These are phyloP conservation scores for Kazachstania kunashirensis DNA, from an alignment of 805 yeast genomes.

Conservation along the genomic window DNA sequence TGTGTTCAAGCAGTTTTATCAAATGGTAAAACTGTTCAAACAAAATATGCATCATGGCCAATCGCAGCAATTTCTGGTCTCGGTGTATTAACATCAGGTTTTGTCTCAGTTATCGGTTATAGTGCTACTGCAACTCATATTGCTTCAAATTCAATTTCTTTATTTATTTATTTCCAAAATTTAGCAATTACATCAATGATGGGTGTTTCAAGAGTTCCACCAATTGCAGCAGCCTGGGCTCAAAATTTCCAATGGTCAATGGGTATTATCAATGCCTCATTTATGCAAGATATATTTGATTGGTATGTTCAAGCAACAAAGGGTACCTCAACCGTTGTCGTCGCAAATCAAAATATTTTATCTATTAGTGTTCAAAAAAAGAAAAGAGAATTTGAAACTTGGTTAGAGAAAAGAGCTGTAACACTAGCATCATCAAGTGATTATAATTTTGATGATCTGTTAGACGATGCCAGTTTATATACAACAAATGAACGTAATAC, in stretches of 20 bases:
- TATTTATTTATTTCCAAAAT: constrained; percentile 89
- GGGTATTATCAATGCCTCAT: constrained; percentile 70
- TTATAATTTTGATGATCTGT: constrained; percentile 40
- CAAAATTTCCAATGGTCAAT: constrained; percentile 95
- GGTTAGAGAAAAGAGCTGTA: constrained; percentile 31
- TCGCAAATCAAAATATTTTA: constrained; percentile 50
- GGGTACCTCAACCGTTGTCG: constrained; percentile 70
- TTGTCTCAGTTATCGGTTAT: constrained; percentile 79
- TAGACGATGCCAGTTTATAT: constrained; percentile 44
- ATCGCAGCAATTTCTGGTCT: constrained; percentile 84
- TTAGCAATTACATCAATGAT: constrained; percentile 89
- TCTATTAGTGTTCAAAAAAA: constrained; percentile 81
- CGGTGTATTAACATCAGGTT: constrained; percentile 80
- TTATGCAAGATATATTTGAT: constrained; percentile 74
- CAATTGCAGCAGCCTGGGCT: constrained; percentile 96
- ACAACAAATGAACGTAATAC: constrained; percentile 62
- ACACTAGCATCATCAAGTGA: constrained; percentile 27
- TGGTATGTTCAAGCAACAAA: constrained; percentile 97
- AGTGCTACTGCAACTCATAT: constrained; percentile 92
- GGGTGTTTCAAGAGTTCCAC: constrained; percentile 88
- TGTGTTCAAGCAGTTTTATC: constrained; percentile 83
- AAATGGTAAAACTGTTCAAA: constrained; percentile 90
- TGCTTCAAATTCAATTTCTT: constrained; percentile 89
- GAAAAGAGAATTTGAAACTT: constrained; percentile 7
- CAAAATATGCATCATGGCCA: constrained; percentile 90